Conservation (phyloP, 805 yeast genomes). For the Starmerella apis region DNA sequence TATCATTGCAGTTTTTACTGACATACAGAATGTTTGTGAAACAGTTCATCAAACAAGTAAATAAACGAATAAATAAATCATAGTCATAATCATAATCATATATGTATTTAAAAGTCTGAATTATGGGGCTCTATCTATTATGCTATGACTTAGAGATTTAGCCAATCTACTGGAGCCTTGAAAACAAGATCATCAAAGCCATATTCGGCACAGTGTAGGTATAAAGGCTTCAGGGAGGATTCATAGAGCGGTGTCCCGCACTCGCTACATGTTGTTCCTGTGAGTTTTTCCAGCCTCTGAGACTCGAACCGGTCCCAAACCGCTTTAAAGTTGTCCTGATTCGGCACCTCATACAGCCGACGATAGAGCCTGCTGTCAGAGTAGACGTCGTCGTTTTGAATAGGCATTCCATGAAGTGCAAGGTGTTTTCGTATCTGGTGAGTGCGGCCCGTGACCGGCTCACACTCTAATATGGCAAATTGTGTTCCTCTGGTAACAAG, state of each 20-base stretch:
- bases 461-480: constrained; percentile 53
- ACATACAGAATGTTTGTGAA: too few relatives aligned
- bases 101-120: too few relatives aligned
- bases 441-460: constrained; percentile 82
- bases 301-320: constrained; percentile 9
- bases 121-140: too few relatives aligned
- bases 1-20: too few relatives aligned
- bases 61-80: too few relatives aligned
- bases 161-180: constrained; percentile 7
- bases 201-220: constrained; percentile 24
- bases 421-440: constrained; percentile 92
- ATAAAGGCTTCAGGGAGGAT: constrained; percentile 9
- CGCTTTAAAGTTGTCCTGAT: constrained; percentile 15
- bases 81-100: too few relatives aligned
- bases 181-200: constrained; percentile 12
- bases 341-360: constrained; percentile 15
- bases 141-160: not conserved
- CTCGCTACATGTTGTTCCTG: constrained; percentile 22
- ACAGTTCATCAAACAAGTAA: too few relatives aligned
- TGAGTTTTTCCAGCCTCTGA: constrained; percentile 14
- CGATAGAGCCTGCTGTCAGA: constrained; percentile 31
- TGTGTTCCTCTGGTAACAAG: not conserved
- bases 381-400: constrained; percentile 81
- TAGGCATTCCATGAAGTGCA: constrained; percentile 73
- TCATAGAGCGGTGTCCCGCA: constrained; percentile 22